Base-by-base conservation (phyloP, 257 asterid genomes). In the Przewalskia tangutica region DNA sequence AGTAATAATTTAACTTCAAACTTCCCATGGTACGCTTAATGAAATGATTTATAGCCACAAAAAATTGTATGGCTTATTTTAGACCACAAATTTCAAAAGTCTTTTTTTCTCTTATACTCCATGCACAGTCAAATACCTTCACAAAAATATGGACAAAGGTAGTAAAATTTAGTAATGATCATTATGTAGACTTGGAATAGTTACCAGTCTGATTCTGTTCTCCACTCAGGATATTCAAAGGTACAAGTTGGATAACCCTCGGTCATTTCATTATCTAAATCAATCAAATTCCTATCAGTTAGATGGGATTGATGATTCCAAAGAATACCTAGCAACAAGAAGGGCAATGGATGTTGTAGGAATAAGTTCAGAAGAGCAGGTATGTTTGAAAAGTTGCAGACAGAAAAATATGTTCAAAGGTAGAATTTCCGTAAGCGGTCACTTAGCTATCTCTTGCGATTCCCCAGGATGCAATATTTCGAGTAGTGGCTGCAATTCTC, bases 401-500 rank as follows among this genome's bases (percentile, higher is more conserved):
- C 79, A 48, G 59, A 1, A 71, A 20, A 71, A 12, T 23, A 48
- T 73, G 11, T 27, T 73, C 60, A 73, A 48, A 23, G 62, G 79
- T 73, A 50, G 18, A 48, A 73, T 48, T 73, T 20, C 56, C 38
- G 42, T 23, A 48, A 50, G 3, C 23, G 42, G 62, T 73, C 20
- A 46, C 32, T 73, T 73, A 56, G 16, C 8, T 18, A 34, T 73
- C 62, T 48, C 60, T 71, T 71, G 23, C 40, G 4, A 46, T 73
- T 23, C 38, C 79, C 54, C 84, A 84, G 87, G 87, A 84, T 54
- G 87, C 82, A 70, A 84, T 81, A 73, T 84, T 84, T 54, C 70
- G 84, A 7, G 87, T 84, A 38, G 87, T 84, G 84, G 87, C 87
- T 70, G 84, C 88, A 44, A 51, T 82, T 42, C 88, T 82, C 73